Conservation (phyloP, 257 asterid species). For the Jasminum sambac region DNA sequence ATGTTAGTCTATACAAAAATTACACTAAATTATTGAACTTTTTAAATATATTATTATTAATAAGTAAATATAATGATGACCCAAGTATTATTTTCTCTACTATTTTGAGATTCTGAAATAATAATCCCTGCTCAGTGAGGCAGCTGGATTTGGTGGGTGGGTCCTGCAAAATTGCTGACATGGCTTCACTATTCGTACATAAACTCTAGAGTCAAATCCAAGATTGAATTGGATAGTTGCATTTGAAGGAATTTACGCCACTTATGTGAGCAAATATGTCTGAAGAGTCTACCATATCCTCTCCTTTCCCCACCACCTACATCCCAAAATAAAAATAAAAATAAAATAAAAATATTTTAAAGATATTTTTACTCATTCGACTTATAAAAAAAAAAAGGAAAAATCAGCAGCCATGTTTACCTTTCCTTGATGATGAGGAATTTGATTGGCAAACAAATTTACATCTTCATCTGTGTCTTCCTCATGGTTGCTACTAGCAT, state of each 20-base stretch:
- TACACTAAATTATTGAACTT: neutral
- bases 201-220: constrained; percentile 46
- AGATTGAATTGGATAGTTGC: constrained; percentile 71
- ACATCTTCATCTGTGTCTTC: constrained; percentile 63
- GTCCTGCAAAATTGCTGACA: constrained; percentile 36
- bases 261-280: constrained; percentile 67
- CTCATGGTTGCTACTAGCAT: constrained; percentile 48
- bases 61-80: neutral
- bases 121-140: neutral
- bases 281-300: constrained; percentile 55
- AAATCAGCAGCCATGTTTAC: constrained; percentile 5
- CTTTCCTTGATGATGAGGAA: constrained; percentile 39
- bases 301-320: constrained; percentile 60
- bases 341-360: neutral
- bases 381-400: too few relatives aligned
- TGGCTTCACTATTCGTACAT: neutral
- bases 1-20: neutral
- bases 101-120: neutral
- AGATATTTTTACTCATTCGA: neutral
- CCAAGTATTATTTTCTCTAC: neutral
- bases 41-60: neutral
- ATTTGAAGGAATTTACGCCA: constrained; percentile 77
- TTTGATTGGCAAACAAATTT: constrained; percentile 32
- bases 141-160: neutral
- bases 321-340: neutral